These are phyloP conservation scores for Tulasnella sp. DNA, from an alignment of 768 basidiomycete species.

Conservation along the genomic window DNA sequence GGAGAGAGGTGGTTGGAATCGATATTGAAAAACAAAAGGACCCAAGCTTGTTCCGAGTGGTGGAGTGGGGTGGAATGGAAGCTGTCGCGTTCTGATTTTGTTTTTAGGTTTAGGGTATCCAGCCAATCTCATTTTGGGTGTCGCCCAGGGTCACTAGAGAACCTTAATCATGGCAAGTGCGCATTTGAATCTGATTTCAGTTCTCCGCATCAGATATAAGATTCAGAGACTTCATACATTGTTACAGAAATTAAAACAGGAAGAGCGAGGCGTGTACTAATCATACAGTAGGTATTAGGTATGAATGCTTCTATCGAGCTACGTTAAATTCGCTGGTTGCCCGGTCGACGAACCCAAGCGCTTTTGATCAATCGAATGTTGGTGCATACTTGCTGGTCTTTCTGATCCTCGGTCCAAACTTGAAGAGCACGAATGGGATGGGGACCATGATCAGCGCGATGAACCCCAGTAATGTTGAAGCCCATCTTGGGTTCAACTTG, in stretches of 20 bases:
- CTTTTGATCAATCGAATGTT: constrained; percentile 17
- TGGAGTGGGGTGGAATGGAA: constrained; percentile 54
- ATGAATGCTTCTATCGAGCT: neutral
- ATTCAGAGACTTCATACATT: neutral
- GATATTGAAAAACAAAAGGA: constrained; percentile 37
- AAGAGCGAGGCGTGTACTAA: neutral
- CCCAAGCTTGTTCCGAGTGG: constrained; percentile 40
- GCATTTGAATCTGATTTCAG: neutral
- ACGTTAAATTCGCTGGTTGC: neutral
- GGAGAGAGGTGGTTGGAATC: constrained; percentile 34
- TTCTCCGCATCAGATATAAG: neutral
- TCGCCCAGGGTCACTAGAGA: neutral
- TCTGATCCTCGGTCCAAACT: constrained; percentile 21
- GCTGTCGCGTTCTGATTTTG: constrained; percentile 6
- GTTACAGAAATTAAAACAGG: neutral
- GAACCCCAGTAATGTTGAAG: constrained; percentile 41
- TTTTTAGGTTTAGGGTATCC: neutral
- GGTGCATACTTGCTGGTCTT: constrained; percentile 25
- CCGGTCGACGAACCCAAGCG: neutral
- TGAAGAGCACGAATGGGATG: constrained; percentile 34
- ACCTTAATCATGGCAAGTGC: neutral
- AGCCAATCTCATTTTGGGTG: neutral
- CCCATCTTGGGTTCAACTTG: constrained; percentile 41
- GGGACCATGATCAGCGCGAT: constrained; percentile 37
- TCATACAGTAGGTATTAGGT: neutral